Conservation (phyloP, 192 early-diverging fungal genomes). For the Diversispora eburnea region DNA sequence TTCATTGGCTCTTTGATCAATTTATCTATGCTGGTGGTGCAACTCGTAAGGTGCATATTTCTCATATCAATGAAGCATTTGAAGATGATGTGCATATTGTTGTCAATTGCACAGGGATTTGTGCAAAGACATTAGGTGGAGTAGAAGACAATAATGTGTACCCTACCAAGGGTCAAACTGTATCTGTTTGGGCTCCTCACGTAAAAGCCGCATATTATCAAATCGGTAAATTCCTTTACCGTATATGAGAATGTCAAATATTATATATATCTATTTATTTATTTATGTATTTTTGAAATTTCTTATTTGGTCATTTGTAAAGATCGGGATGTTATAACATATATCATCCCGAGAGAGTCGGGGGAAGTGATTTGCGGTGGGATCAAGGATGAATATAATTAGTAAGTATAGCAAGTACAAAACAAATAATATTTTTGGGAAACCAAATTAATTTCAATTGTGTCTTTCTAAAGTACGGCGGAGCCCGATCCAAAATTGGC, state of each 20-base stretch:
- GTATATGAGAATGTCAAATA: slow-evolving; percentile 4
- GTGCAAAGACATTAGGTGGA: slow-evolving; percentile 61
- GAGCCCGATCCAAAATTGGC: slow-evolving; percentile 28
- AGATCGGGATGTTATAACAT: slow-evolving; percentile 49
- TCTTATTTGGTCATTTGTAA: not conserved
- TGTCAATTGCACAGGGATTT: slow-evolving; percentile 80
- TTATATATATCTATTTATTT: not conserved
- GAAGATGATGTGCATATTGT: slow-evolving; percentile 52
- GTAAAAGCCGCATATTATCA: slow-evolving; percentile 58
- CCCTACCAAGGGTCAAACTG: slow-evolving; percentile 73
- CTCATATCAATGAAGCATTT: slow-evolving; percentile 44
- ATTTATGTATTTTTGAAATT: not conserved
- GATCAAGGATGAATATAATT: slow-evolving; percentile 49
- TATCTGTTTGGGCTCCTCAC: slow-evolving; percentile 68
- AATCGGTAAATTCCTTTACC: slow-evolving; percentile 30
- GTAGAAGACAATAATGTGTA: slow-evolving; percentile 63
- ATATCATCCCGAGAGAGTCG: slow-evolving; percentile 81
- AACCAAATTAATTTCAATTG: not conserved
- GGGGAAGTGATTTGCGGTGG: slow-evolving; percentile 77
- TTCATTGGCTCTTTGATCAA: slow-evolving; percentile 56
- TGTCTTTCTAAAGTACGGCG: slow-evolving; percentile 30
- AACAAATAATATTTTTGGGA: not conserved
- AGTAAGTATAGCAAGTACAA: slow-evolving; percentile 36
- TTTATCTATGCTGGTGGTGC: slow-evolving; percentile 57
- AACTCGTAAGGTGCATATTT: slow-evolving; percentile 33